Conservation (phyloP, 306 rosid species). For the Delonix regia region DNA sequence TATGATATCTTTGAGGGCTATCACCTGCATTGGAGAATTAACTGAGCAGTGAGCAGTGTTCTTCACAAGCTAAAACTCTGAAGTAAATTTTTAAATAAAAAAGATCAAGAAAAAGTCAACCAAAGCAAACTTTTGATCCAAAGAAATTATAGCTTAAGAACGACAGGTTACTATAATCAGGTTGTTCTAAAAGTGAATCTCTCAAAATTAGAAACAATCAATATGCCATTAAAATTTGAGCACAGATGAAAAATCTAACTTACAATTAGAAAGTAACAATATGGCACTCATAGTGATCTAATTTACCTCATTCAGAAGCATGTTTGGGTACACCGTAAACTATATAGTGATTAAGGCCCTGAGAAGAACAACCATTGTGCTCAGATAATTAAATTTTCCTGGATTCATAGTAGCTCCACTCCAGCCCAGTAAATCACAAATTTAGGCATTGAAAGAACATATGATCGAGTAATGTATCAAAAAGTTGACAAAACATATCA, state of each 20-base stretch:
- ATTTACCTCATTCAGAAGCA: conserved; percentile 9
- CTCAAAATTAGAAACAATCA: conserved; percentile 13
- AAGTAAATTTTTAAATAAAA: not conserved
- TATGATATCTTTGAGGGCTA: conserved; percentile 78
- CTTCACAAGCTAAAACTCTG: not conserved
- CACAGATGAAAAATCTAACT: not conserved
- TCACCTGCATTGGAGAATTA: conserved; percentile 61
- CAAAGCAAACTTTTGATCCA: conserved; percentile 8
- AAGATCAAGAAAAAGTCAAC: not conserved
- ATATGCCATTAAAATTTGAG: not conserved
- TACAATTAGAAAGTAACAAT: conserved; percentile 8
- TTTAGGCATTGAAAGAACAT: not conserved
- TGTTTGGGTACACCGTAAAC: not conserved
- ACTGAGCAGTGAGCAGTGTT: conserved; percentile 28
- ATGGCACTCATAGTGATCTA: not conserved
- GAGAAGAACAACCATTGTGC: conserved; percentile 1
- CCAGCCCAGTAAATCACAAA: conserved; percentile 1
- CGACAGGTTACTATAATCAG: not conserved
- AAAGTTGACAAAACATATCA: not conserved
- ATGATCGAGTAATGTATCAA: not conserved
- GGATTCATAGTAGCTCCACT: not conserved
- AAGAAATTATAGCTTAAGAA: not conserved
- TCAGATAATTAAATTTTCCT: not conserved
- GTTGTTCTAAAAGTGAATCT: not conserved
- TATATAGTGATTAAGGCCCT: not conserved